Base-by-base conservation (phyloP, 768 basidiomycete genomes). In the Phaeotremella skinneri region DNA sequence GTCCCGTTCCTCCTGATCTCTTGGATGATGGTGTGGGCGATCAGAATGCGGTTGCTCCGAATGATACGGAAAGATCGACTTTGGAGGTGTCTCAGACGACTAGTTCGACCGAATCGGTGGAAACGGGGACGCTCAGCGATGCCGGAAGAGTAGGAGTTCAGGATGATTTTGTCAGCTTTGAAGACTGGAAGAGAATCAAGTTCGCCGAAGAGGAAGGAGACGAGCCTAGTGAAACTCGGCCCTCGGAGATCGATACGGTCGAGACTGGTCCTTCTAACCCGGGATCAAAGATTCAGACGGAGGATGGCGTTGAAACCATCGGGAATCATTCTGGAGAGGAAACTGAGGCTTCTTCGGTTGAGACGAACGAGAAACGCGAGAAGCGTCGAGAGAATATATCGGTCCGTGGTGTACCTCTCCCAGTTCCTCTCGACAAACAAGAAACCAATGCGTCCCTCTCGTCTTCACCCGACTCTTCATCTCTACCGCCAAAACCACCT, bases 151-250 rank as follows among this genome's bases (percentile, higher is more conserved):
- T 6, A 26, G 39, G 26, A 3, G 31, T 13, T 5, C 26, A 37
- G n/a, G 61, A 64, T 26, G 43, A 50, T 11, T 69, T 69, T 39
- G 66, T 67, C 34, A 62, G 66, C 26, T 73, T 73, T 47, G 71
- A 73, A 43, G 71, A 73, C n/a, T 73, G 71, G 71, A 73, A 70
- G 54, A 61, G 48, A 60, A 64, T 61, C 3, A 65, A 66, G 48
- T 34, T 61, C 37, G 54, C 61, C 30, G 66, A 67, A 56, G 67
- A 73, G 50, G 69, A 70, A 50, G 47, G 61, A 29, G 37, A 53
- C 41, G 61, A 50, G 26, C 52, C 54, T 39, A 27, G 52, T 25
- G 41, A 58, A 57, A 61, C 49, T 20, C 9, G 58, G 52, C 21
- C 56, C 14, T 27, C n/a, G 21, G 49, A 16, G 20, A 9, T 7